Base-by-base conservation (phyloP, 2,329 filamentous ascomycete genomes). In the Mycogone perniciosa region DNA sequence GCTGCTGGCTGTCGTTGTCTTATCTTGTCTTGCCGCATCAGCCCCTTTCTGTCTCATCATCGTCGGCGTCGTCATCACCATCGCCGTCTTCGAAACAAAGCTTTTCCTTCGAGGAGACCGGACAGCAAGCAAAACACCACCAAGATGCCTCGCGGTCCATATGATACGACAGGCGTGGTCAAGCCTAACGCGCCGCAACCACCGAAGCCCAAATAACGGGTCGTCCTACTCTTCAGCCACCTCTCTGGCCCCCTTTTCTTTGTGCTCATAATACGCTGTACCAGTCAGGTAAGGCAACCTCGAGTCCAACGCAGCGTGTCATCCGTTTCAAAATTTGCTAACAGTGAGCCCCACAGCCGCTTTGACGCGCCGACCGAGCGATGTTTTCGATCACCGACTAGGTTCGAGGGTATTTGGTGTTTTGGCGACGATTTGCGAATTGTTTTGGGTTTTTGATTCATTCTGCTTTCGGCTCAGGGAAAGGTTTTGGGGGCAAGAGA, bases 151-250 rank as follows among this genome's bases (percentile, higher is more conserved):
- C 65, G 67, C 42, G 67, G 67, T 47, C 67, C 67, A 2, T 70
- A 70, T 52, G 67, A 70, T 50, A 66, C 62, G n/a, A 70, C 67
- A 46, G 67, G 67, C 52, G 59, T 70, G 39, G 52, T 59, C 46
- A 70, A 68, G 61, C 66, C 67, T 48, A 66, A 53, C 57, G 57
- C 59, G 30, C 66, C 67, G 43, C 67, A 68, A 54, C 67, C 64
- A 9, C 66, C 65, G 9, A 70, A 66, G 57, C 56, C 63, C 20
- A 55, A 60, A 52, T 63, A 60, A 52, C 49, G 41, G 7, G n/a
- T 42, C 43, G 46, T 13, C 42, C 29, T 39, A 4, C 38, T 38
- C 13, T 53, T 11, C 27, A 34, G 38, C 29, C 13, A 39, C 33
- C 44, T 35, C 47, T 46, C n/a, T 50, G 41, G 40, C 37, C 51